Percentiles rank a stretch among this genome's conserved stretches.
phyloP scores from a whole-genome alignment of 2,329 filamentous ascomycete species.

The Colletotrichum cordylinicola region DNA sequence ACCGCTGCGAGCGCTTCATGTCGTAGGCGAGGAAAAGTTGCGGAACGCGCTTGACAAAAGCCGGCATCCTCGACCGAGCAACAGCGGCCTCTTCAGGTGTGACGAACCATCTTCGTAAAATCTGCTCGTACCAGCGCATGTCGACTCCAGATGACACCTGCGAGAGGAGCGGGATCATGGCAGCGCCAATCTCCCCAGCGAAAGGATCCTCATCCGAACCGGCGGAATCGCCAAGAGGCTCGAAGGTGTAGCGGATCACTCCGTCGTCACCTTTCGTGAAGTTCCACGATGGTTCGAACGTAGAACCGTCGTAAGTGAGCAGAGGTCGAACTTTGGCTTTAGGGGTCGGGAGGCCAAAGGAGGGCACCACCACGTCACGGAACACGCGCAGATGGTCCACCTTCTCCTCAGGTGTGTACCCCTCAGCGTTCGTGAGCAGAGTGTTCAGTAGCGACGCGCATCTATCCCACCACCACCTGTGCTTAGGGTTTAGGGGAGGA shows the following conservation, averaged over 20 bases:
- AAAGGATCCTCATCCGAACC: conserved; percentile 6
- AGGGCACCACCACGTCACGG: conserved; percentile 17
- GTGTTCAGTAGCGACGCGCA: conserved; percentile 1
- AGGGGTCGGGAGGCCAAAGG: conserved; percentile 2
- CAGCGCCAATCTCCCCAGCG: background rate
- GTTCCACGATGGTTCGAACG: conserved; percentile 12
- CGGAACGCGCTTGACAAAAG: conserved; percentile 17
- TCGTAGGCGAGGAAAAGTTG: conserved; percentile 28
- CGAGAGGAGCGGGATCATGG: conserved; percentile 4
- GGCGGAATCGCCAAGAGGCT: conserved; percentile 4
- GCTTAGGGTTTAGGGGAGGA: background rate
- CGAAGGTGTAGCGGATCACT: conserved; percentile 7
- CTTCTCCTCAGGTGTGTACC: conserved; percentile 7
- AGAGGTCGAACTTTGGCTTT: conserved; percentile 1
- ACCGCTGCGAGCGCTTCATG: conserved; percentile 22
- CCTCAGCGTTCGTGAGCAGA: conserved; percentile 4
- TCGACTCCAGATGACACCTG: conserved; percentile 6
- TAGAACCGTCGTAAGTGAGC: conserved; percentile 12
- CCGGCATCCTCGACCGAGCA: background rate
- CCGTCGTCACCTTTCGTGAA: conserved; percentile 4
- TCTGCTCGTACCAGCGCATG: conserved; percentile 14
- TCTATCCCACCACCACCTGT: conserved; percentile 13
- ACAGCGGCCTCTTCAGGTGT: background rate
- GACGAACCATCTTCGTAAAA: conserved; percentile 3
- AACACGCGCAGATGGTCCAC: conserved; percentile 16